Conservation (phyloP, 2,329 filamentous ascomycete genomes). For the Periglandula ipomoeae region DNA sequence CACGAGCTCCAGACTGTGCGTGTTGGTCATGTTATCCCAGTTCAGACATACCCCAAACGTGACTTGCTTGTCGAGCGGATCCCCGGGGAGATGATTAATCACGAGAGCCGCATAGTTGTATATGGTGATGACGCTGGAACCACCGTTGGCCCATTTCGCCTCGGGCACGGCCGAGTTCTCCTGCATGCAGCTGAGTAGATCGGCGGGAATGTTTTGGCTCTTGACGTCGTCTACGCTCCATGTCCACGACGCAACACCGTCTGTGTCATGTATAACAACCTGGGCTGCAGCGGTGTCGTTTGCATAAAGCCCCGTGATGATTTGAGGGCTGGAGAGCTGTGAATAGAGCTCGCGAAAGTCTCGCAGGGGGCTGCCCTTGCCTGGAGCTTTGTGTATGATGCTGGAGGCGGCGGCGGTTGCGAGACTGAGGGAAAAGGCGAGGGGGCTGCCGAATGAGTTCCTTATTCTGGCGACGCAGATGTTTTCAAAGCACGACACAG, state of each 20-base stretch:
- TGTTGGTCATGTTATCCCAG: background rate
- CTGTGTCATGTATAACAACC: background rate
- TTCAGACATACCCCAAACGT: slow-evolving; percentile 3
- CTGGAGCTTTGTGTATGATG: background rate
- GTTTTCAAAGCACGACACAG: too few relatives aligned
- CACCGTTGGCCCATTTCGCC: slow-evolving; percentile 1
- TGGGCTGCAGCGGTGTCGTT: background rate
- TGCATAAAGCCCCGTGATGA: background rate
- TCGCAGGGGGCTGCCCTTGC: background rate
- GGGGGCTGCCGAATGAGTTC: background rate
- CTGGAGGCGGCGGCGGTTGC: background rate
- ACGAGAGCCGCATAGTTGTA: background rate
- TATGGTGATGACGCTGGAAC: background rate
- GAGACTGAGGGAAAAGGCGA: background rate
- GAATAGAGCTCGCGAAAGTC: background rate
- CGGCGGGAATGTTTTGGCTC: background rate
- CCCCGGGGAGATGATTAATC: slow-evolving; percentile 3
- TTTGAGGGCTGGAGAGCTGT: background rate
- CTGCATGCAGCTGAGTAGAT: background rate
- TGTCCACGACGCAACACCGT: background rate
- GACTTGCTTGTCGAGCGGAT: background rate
- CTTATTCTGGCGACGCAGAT: background rate
- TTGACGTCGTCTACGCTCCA: slow-evolving; percentile 1
- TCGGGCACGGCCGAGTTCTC: background rate
- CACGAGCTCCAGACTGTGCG: slow-evolving; percentile 1